These are phyloP conservation scores for Lycium ferocissimum DNA, from an alignment of 257 asterid species.

Conservation along the genomic window DNA sequence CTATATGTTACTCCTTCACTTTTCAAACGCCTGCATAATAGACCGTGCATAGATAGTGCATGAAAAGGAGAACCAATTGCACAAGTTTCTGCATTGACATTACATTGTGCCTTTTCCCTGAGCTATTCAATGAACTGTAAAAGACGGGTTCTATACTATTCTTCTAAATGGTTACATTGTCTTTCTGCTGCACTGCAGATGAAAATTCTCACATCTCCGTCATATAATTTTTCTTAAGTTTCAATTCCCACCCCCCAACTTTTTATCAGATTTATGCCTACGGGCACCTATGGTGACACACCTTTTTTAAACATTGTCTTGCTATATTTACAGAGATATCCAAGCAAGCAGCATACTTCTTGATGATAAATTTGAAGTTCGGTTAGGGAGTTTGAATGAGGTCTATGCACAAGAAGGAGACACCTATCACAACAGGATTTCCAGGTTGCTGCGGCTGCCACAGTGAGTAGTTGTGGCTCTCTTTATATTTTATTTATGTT, in stretches of 20 bases:
- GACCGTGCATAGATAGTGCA: not conserved
- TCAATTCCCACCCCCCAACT: not conserved
- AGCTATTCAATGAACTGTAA: not conserved
- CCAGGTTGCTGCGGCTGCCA: conserved; percentile 77
- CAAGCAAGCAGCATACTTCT: conserved; percentile 97
- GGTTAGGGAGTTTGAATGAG: conserved; percentile 88
- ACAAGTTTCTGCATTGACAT: not conserved
- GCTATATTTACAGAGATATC: conserved; percentile 66
- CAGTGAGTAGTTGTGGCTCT: conserved; percentile 60
- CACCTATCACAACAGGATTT: conserved; percentile 64
- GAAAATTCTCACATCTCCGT: not conserved
- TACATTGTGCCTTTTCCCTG: not conserved
- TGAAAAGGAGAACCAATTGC: conserved; percentile 19
- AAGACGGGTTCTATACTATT: not conserved
- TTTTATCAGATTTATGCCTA: not conserved
- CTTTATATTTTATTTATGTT: not conserved
- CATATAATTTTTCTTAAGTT: not conserved
- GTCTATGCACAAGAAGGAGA: conserved; percentile 91
- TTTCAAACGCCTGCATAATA: not conserved
- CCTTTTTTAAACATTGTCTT: conserved; percentile 2
- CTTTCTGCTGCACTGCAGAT: not conserved
- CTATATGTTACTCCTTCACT: conserved; percentile 1
- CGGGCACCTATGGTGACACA: conserved; percentile 25
- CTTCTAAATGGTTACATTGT: not conserved
- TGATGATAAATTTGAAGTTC: conserved; percentile 92